Conservation (phyloP, 345 rosid genomes). For the Arabis hirsuta region DNA sequence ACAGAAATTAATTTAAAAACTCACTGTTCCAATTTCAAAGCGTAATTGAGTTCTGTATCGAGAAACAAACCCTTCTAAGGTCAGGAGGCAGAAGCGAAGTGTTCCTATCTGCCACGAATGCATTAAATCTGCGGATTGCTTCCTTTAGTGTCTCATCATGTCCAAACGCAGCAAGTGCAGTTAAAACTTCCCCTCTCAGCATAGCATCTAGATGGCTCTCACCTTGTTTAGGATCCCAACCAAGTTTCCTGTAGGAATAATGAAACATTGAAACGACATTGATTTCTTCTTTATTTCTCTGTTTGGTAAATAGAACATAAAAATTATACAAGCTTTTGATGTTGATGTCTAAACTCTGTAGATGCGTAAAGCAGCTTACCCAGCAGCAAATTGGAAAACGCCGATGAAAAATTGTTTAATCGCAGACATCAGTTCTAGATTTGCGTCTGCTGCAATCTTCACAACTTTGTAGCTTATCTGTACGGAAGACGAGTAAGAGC, state of each 20-base stretch:
- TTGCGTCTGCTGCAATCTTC: conserved; percentile 81
- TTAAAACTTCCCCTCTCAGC: conserved; percentile 92
- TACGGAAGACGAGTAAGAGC: conserved; percentile 39
- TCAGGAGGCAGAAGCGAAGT: conserved; percentile 88
- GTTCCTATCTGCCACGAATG: conserved; percentile 78
- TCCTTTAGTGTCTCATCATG: conserved; percentile 71
- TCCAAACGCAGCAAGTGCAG: conserved; percentile 77
- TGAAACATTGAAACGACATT: not conserved
- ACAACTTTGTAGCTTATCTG: conserved; percentile 78
- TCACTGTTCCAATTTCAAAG: conserved; percentile 2
- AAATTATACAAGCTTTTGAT: not conserved
- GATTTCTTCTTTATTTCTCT: not conserved
- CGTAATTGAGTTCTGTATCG: not conserved
- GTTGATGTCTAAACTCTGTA: conserved; percentile 16
- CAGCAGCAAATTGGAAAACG: conserved; percentile 68
- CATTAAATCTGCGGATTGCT: conserved; percentile 70
- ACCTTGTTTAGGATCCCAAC: conserved; percentile 89
- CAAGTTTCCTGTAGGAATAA: conserved; percentile 65
- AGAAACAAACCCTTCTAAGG: conserved; percentile 66
- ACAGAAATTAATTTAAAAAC: not conserved
- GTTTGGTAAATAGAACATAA: not conserved
- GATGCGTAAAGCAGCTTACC: conserved; percentile 57
- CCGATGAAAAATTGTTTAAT: conserved; percentile 63
- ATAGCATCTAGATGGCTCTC: conserved; percentile 91
- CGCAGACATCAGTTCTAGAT: conserved; percentile 56